Conservation (phyloP, 306 rosid genomes). For the Castanea crenata region DNA sequence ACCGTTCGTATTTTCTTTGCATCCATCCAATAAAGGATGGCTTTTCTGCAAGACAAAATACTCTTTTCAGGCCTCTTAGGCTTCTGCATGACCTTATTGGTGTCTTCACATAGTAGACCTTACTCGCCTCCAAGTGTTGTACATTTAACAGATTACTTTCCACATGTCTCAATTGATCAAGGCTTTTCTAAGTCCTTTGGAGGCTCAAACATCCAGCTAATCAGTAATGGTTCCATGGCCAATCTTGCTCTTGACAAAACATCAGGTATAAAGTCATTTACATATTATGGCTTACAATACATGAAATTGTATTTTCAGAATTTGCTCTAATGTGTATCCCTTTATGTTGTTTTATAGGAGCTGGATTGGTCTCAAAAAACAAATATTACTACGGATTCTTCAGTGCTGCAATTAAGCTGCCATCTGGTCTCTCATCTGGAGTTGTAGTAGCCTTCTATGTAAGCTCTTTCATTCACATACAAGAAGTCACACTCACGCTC, state of each 20-base stretch:
- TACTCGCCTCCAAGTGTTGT: slow-evolving; percentile 66
- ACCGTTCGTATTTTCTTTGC: slow-evolving; percentile 11
- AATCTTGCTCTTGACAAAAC: slow-evolving; percentile 72
- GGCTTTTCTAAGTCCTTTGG: slow-evolving; percentile 63
- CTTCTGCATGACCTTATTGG: slow-evolving; percentile 37
- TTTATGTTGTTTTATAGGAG: slow-evolving; percentile 40
- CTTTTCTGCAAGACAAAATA: slow-evolving; percentile 34
- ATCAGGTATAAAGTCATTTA: slow-evolving; percentile 52
- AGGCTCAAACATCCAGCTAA: slow-evolving; percentile 53
- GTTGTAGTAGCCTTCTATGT: slow-evolving; percentile 96
- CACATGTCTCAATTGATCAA: slow-evolving; percentile 47
- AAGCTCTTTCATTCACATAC: slow-evolving; percentile 26
- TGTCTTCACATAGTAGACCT: slow-evolving; percentile 45
- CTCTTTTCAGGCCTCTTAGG: slow-evolving; percentile 32
- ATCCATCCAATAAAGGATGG: slow-evolving; percentile 39
- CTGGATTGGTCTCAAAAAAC: slow-evolving; percentile 65
- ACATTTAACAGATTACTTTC: slow-evolving; percentile 60
- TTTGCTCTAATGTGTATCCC: background rate
- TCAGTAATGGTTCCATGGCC: slow-evolving; percentile 73
- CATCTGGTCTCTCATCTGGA: slow-evolving; percentile 83
- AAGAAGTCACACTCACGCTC: background rate
- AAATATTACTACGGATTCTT: slow-evolving; percentile 83
- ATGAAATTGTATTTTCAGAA: background rate
- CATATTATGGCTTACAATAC: background rate
- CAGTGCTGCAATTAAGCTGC: slow-evolving; percentile 92